Evolutionary conservation across 495 filamentous ascomycete genomes (phyloP).

Genomic region (Margaritispora aquatica): DNA sequence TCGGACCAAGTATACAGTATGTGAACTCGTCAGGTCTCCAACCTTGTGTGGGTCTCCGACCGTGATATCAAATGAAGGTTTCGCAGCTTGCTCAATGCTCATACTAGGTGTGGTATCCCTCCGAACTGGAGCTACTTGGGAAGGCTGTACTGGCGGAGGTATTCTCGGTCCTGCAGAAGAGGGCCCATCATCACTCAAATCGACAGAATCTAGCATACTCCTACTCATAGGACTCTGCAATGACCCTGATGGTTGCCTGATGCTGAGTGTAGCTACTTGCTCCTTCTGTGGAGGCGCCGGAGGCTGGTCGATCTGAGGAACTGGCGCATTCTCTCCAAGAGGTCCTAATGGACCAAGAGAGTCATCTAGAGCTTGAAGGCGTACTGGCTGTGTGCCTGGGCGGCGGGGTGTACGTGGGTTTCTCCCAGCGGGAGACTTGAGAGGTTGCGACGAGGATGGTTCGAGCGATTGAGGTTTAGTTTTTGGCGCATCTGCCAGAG

Average conservation of each 20-base stretch:
- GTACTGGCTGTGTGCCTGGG: conserved; percentile 73
- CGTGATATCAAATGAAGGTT: conserved; percentile 83
- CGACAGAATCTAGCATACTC: conserved; percentile 54
- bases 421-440: conserved; percentile 23
- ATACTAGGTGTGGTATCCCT: conserved; percentile 72
- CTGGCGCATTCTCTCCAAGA: conserved; percentile 53
- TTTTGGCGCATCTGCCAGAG: conserved; percentile 13
- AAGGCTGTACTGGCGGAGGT: conserved; percentile 69
- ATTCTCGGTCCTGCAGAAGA: conserved; percentile 46
- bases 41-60: conserved; percentile 98
- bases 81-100: conserved; percentile 81
- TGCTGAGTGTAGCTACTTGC: conserved; percentile 52
- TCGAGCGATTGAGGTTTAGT: conserved; percentile 16
- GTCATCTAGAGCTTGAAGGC: conserved; percentile 83
- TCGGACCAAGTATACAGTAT: conserved; percentile 93
- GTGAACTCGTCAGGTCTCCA: conserved; percentile 90
- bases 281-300: conserved; percentile 89
- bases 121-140: conserved; percentile 44
- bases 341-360: conserved; percentile 90
- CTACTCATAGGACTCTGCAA: conserved; percentile 41
- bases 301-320: conserved; percentile 53
- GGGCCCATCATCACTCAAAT: conserved; percentile 57
- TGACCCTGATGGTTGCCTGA: conserved; percentile 42
- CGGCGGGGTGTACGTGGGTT: conserved; percentile 53
- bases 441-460: conserved; percentile 13